phyloP scores from a whole-genome alignment of 1,139 yeast species.

The Eremothecium gossypii region DNA sequence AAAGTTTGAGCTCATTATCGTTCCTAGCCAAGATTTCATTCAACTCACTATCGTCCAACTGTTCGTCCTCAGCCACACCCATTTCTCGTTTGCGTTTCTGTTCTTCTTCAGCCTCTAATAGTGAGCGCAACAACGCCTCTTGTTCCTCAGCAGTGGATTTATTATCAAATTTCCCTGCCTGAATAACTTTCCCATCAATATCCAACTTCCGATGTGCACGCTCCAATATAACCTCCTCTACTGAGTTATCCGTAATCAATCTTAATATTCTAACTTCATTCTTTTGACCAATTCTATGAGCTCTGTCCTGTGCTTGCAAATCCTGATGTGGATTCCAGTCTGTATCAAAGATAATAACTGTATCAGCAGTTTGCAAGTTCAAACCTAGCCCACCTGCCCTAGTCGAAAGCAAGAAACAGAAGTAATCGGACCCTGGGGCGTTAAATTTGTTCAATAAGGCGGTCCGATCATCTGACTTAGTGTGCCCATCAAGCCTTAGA shows the following conservation, averaged over 20 bases:
- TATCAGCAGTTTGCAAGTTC: slow-evolving; percentile 80
- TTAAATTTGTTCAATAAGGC: slow-evolving; percentile 58
- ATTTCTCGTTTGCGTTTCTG: slow-evolving; percentile 40
- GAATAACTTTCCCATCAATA: slow-evolving; percentile 82
- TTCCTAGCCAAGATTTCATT: slow-evolving; percentile 65
- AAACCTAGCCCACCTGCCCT: slow-evolving; percentile 89
- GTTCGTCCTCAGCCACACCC: slow-evolving; percentile 39
- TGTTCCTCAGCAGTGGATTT: slow-evolving; percentile 78
- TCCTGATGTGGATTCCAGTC: slow-evolving; percentile 94
- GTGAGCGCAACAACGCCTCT: slow-evolving; percentile 62
- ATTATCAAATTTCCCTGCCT: slow-evolving; percentile 80
- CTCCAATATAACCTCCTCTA: slow-evolving; percentile 74
- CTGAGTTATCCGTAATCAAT: slow-evolving; percentile 71
- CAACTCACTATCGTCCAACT: slow-evolving; percentile 61
- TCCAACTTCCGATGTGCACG: slow-evolving; percentile 77
- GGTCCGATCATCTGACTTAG: slow-evolving; percentile 78
- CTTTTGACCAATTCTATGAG: slow-evolving; percentile 85
- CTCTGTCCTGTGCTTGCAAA: slow-evolving; percentile 85
- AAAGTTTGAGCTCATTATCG: slow-evolving; percentile 47
- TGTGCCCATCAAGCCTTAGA: slow-evolving; percentile 72
- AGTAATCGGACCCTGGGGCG: slow-evolving; percentile 62
- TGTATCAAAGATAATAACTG: slow-evolving; percentile 78
- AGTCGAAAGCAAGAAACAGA: slow-evolving; percentile 70
- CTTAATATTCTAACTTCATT: slow-evolving; percentile 75
- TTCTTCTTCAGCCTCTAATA: slow-evolving; percentile 64